Base-by-base conservation (phyloP, 495 filamentous ascomycete genomes). In the Penicillium angulare region DNA sequence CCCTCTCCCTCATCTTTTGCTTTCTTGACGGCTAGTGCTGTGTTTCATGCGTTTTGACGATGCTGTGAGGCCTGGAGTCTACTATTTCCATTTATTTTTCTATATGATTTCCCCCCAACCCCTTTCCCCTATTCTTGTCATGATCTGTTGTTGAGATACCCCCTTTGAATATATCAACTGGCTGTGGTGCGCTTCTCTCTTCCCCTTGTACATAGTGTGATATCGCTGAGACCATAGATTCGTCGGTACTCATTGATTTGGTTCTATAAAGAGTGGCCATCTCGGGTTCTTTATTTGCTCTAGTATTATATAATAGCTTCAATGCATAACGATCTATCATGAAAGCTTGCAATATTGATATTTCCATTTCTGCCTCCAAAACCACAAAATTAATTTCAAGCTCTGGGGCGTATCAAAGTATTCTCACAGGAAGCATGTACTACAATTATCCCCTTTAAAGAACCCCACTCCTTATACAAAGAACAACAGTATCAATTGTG, bases 161-260 rank as follows among this genome's bases (percentile, higher is more conserved):
- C 60, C 58, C 38, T 21, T 41, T 67, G 63, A 64, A 72, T 66
- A 73, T 63, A 68, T 63, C 64, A 59, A 61, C 59, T 64, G 53
- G 54, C 62, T 56, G 50, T 66, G 57, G 64, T 63, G 57, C 58
- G 52, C 60, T 45, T 42, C 59, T 49, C 55, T 17, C 33, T 35
- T n/a, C n/a, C 57, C 56, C 57, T 59, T 72, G 67, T 74, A 74
- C 63, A 74, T 74, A 74, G 59, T 63, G 58, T 48, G 50, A 61
- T 58, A 56, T 63, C 53, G 42, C 55, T 56, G 51, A 52, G 59
- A 55, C 35, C 45, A 69, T 66, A 71, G 65, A 68, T 53, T 47
- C 52, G 51, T 47, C 27, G 52, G 51, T 57, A 43, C 51, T 57
- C 44, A 50, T 53, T 46, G 31, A 49, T 50, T 34, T 15, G 47